A percentile compares a stretch with the other conserved stretches of the same genome.
phyloP scores from a whole-genome alignment of 352 stramenopile genomes.

The Pythium monospermum region DNA sequence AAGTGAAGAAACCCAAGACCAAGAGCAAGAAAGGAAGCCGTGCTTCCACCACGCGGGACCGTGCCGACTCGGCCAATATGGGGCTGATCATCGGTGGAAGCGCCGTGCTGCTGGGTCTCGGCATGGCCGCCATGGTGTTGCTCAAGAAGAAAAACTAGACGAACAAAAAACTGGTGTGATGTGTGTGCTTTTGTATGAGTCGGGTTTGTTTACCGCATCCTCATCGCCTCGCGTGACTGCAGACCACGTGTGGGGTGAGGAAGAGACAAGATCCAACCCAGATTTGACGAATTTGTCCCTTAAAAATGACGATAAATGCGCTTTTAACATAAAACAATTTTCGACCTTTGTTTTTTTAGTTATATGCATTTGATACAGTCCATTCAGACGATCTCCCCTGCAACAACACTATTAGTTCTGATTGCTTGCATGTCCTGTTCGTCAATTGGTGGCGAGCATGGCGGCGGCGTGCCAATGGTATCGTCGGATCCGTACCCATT shows the following conservation, averaged over 20 bases:
- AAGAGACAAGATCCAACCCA: constrained; percentile 2
- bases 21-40: neutral
- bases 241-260: constrained; percentile 11
- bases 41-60: neutral
- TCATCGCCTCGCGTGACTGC: constrained; percentile 8
- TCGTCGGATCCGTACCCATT: no score
- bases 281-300: no score
- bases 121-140: constrained; percentile 47
- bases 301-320: no score
- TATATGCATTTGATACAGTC: no score
- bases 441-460: no score
- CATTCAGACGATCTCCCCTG: no score
- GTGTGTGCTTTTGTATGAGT: constrained; percentile 17
- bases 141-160: constrained; percentile 60
- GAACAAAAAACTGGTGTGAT: no score
- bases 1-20: constrained; percentile 38
- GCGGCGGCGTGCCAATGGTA: no score
- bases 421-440: no score
- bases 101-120: constrained; percentile 37
- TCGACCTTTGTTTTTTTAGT: no score
- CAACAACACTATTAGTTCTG: no score
- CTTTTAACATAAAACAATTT: no score
- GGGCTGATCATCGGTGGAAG: constrained; percentile 18
- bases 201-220: neutral
- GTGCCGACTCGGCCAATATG: constrained; percentile 13